Conservation (phyloP, 768 basidiomycete genomes). For the Amanita inopinata region DNA sequence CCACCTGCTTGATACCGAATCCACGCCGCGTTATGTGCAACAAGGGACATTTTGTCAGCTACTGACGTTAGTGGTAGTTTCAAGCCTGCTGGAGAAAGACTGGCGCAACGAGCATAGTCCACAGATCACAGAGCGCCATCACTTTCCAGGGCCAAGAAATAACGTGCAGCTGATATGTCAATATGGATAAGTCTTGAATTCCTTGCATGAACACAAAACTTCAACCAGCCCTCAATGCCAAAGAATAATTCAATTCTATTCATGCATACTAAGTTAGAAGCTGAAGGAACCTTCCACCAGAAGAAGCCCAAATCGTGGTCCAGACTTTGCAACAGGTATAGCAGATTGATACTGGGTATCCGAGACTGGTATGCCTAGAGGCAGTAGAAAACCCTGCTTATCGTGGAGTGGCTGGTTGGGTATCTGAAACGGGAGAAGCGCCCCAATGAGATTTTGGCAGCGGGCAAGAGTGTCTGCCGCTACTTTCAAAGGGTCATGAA, state of each 20-base stretch:
- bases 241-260: constrained; percentile 4
- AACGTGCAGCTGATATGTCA: no score
- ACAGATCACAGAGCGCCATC: no score
- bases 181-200: no score
- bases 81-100: no score
- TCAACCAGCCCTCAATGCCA: no score
- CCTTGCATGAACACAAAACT: no score
- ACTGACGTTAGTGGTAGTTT: no score
- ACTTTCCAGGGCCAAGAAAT: no score
- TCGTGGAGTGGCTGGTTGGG: constrained; percentile 21
- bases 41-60: no score
- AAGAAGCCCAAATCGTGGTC: constrained; percentile 66
- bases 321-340: constrained; percentile 59
- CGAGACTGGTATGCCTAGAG: constrained; percentile 39
- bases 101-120: no score
- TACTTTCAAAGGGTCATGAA: not conserved
- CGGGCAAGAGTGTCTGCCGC: constrained; percentile 13
- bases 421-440: constrained; percentile 35
- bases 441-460: constrained; percentile 53
- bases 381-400: constrained; percentile 30
- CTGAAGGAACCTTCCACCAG: constrained; percentile 41
- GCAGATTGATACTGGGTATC: constrained; percentile 50
- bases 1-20: no score
- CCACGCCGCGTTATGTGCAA: no score
- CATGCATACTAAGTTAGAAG: not conserved